Conservation (phyloP, 257 asterid species). For the Henckelia pumila region DNA sequence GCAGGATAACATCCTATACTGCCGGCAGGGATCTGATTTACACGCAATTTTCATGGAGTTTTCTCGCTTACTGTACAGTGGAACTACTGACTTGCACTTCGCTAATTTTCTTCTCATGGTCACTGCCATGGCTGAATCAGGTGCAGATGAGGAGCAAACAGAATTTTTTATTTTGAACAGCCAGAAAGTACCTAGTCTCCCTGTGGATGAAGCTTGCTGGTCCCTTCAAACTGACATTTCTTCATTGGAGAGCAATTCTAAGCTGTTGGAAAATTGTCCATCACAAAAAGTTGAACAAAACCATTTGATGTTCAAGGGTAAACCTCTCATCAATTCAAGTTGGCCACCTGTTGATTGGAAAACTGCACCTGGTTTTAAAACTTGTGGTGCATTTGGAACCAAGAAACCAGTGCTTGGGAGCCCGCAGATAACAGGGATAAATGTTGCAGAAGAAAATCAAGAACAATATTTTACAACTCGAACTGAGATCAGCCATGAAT, state of each 20-base stretch:
- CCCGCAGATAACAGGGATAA: constrained; percentile 27
- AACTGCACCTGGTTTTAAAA: constrained; percentile 61
- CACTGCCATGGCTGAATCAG: constrained; percentile 76
- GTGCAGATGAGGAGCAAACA: constrained; percentile 75
- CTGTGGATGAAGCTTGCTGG: constrained; percentile 65
- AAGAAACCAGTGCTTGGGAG: constrained; percentile 27
- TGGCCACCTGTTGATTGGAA: constrained; percentile 87
- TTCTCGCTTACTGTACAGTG: constrained; percentile 57
- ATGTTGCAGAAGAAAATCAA: constrained; percentile 22
- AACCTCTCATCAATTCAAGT: constrained; percentile 35
- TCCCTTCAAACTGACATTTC: constrained; percentile 40
- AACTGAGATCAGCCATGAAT: constrained; percentile 31
- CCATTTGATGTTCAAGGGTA: constrained; percentile 28
- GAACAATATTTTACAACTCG: constrained; percentile 24
- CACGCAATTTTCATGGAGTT: constrained; percentile 76
- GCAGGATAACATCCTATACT: constrained; percentile 70
- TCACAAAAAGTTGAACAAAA: constrained; percentile 29
- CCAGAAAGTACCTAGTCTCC: constrained; percentile 78
- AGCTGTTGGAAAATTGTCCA: constrained; percentile 9
- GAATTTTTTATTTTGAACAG: constrained; percentile 73
- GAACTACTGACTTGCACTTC: constrained; percentile 61
- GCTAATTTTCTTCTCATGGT: constrained; percentile 96
- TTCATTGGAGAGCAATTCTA: constrained; percentile 33
- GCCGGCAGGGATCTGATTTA: constrained; percentile 58
- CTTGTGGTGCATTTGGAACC: constrained; percentile 23